These are phyloP conservation scores for Jacaranda mimosifolia DNA, from an alignment of 257 asterid genomes.

Conservation along the genomic window DNA sequence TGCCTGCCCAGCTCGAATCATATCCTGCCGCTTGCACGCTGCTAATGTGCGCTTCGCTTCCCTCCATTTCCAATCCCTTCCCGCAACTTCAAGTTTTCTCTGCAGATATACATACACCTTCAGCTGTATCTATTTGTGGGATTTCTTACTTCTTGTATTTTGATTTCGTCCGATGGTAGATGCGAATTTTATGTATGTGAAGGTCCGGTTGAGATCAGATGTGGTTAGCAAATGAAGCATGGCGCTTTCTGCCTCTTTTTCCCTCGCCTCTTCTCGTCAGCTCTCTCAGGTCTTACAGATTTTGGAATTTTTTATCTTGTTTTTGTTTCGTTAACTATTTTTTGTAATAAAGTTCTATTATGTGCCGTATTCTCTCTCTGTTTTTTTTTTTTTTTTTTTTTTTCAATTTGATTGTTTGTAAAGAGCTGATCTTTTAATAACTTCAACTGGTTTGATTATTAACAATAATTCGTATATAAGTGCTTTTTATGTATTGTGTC, in stretches of 20 bases:
- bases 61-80: conserved; percentile 41
- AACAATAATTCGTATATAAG: not conserved
- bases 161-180: not conserved
- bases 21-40: not conserved
- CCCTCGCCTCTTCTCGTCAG: conserved; percentile 40
- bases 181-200: not conserved
- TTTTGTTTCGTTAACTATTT: not conserved
- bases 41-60: conserved; percentile 33
- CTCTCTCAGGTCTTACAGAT: conserved; percentile 48
- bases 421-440: not conserved
- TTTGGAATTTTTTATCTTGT: not conserved
- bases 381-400: not conserved
- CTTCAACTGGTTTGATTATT: conserved; percentile 2
- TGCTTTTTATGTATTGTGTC: not conserved
- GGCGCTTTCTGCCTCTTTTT: conserved; percentile 53
- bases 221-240: conserved; percentile 47
- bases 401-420: not conserved
- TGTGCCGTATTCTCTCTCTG: not conserved
- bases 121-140: not conserved
- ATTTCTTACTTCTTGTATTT: conserved; percentile 4
- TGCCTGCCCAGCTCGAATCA: not conserved
- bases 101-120: conserved; percentile 6
- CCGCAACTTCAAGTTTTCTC: conserved; percentile 37
- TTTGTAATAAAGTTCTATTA: not conserved
- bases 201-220: conserved; percentile 32